A percentile compares a stretch with the other conserved stretches of the same genome.
These are phyloP conservation scores for Yamadazyma philogaea DNA, from an alignment of 805 yeast genomes.

Conservation along the genomic window DNA sequence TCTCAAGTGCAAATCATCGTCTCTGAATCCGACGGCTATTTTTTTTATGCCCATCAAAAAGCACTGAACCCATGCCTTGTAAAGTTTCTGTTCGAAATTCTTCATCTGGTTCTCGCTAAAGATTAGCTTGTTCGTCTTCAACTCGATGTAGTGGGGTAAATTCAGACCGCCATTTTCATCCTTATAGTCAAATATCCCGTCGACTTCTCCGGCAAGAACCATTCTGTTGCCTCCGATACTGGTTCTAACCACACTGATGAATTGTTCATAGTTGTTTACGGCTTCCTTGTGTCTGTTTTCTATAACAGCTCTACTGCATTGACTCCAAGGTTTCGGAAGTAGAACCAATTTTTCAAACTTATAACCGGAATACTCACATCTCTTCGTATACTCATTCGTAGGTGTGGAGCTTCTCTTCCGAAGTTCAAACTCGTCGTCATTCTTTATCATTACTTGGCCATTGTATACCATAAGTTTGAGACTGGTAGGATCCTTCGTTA, in stretches of 20 bases:
- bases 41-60: slow-evolving; percentile 82
- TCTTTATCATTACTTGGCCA: slow-evolving; percentile 66
- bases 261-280: slow-evolving; percentile 75
- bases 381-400: slow-evolving; percentile 29
- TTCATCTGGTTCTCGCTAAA: slow-evolving; percentile 54
- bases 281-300: slow-evolving; percentile 59
- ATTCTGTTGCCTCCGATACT: slow-evolving; percentile 74
- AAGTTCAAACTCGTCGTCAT: slow-evolving; percentile 41
- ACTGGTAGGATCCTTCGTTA: slow-evolving; percentile 53
- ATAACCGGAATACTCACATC: slow-evolving; percentile 65
- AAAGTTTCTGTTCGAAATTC: slow-evolving; percentile 71
- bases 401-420: slow-evolving; percentile 21
- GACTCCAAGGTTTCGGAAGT: slow-evolving; percentile 70
- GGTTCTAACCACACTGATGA: slow-evolving; percentile 73
- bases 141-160: slow-evolving; percentile 74
- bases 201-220: slow-evolving; percentile 86
- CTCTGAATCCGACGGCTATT: slow-evolving; percentile 83
- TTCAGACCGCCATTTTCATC: slow-evolving; percentile 33
- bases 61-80: slow-evolving; percentile 90
- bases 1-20: slow-evolving; percentile 59
- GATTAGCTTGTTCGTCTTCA: slow-evolving; percentile 68
- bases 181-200: slow-evolving; percentile 80
- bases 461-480: slow-evolving; percentile 69
- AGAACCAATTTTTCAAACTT: slow-evolving; percentile 84
- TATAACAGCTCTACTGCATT: slow-evolving; percentile 60